Evolutionary conservation across 2,329 filamentous ascomycete genomes (phyloP).

Genomic region (Didymella arachidicola): DNA sequence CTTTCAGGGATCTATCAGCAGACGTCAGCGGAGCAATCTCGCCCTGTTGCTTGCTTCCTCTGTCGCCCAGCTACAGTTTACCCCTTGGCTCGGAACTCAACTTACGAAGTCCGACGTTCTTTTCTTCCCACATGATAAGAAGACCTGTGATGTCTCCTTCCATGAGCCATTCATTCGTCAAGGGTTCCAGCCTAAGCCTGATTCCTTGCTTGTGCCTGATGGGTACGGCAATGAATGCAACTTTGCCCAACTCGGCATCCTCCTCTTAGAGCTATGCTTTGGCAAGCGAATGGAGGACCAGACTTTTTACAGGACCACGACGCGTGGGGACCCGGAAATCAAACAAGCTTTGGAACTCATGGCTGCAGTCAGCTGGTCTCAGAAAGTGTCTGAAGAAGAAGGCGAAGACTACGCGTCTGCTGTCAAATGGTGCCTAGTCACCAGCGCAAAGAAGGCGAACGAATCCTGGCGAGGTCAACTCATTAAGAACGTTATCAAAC

Average conservation of each 20-base stretch:
- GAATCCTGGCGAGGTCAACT: constrained; percentile 27
- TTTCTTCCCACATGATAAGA: neutral
- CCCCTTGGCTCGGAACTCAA: neutral
- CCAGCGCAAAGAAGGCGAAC: constrained; percentile 3
- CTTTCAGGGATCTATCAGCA: neutral
- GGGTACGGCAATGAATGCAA: neutral
- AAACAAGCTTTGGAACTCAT: neutral
- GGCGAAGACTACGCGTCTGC: constrained; percentile 30
- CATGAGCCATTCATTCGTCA: neutral
- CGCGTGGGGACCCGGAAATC: neutral
- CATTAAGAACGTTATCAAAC: constrained; percentile 28
- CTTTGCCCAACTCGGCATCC: neutral
- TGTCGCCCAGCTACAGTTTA: neutral
- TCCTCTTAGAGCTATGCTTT: constrained; percentile 1
- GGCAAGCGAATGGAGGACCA: neutral
- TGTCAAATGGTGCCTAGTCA: constrained; percentile 33
- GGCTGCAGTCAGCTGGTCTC: neutral
- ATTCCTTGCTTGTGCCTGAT: neutral
- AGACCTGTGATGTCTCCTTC: neutral
- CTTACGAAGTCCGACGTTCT: neutral
- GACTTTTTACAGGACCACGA: neutral
- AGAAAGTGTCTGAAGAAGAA: constrained; percentile 24
- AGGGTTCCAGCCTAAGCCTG: neutral
- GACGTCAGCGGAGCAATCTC: neutral
- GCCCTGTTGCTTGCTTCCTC: neutral